Percentiles rank a stretch among this genome's conserved stretches.
Evolutionary conservation across 202 grass and related monocot genomes (phyloP).

Genomic region (Panicum virgatum): DNA sequence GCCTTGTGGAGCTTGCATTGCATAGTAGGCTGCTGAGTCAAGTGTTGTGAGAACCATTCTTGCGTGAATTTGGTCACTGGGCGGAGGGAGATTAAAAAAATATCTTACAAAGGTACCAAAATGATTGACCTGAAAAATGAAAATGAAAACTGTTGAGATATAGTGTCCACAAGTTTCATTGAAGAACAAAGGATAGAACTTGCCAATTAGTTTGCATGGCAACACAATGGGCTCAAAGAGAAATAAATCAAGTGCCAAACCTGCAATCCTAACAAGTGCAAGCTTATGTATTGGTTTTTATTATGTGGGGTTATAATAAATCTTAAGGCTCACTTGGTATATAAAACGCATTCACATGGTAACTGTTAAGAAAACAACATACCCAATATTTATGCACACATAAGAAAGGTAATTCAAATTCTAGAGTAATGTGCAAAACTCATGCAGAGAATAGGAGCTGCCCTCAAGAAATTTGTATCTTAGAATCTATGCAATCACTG

Average conservation of each 20-base stretch:
- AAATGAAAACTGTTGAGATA: neutral
- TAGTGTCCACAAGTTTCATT: constrained; percentile 8
- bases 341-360: constrained; percentile 24
- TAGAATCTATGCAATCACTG: constrained; percentile 12
- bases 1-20: constrained; percentile 75
- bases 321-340: neutral
- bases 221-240: neutral
- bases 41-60: constrained; percentile 91
- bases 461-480: constrained; percentile 25
- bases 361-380: constrained; percentile 22
- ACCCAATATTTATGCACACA: neutral
- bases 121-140: constrained; percentile 86
- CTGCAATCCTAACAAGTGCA: constrained; percentile 15
- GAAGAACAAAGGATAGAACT: constrained; percentile 6
- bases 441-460: neutral
- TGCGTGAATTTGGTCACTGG: constrained; percentile 65
- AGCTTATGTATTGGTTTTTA: constrained; percentile 1
- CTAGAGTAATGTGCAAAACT: neutral
- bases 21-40: constrained; percentile 77
- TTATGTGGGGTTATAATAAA: constrained; percentile 4
- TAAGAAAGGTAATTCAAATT: constrained; percentile 6
- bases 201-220: constrained; percentile 21
- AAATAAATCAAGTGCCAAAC: constrained; percentile 2
- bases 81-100: constrained; percentile 83
- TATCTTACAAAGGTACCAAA: constrained; percentile 82